Base-by-base conservation (phyloP, 805 yeast species). In the Scheffersomyces ergatensis region DNA sequence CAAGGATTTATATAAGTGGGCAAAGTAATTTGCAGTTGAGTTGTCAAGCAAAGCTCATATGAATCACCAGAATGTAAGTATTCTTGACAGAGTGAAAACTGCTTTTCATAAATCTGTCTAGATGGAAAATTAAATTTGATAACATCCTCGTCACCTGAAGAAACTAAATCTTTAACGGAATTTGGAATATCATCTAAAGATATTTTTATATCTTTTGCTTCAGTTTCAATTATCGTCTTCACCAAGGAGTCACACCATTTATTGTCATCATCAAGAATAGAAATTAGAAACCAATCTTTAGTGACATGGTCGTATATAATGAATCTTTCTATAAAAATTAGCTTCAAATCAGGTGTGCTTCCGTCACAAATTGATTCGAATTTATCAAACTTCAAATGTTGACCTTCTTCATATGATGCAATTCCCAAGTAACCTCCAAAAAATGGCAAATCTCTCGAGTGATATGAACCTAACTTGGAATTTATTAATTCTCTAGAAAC, bases 381-480 rank as follows among this genome's bases (percentile, higher is more conserved):
- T 3, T 60, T 57, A 5, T 62, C 51, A 5, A 57, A 29, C 2
- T 58, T 43, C 7, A 77, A 49, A 44, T 70, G 72, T 19, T 76
- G 75, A 0, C 96, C 96, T 63, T 86, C 92, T 58, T 92, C 99
- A 57, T 93, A 93, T 0, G 95, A 84, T 9, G 93, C 60, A 32
- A 84, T 70, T 4, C 99, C 99, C 40, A 90, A 68, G 24, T 87
- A 71, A 0, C 99, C 99, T n/a, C 99, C 98, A 42, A 80, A 66
- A 53, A 93, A 93, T 1, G 96, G 96, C 15, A 88, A 64, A 0
- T 65, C 62, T 6, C 67, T 49, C 2, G 45, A 20, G 27, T 53
- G 57, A 16, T 45, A 32, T 7, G 42, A 34, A 2, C 51, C 48
- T 3, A 56, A 38, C 15, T 47, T 40, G 5, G 42, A 36, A 14